Evolutionary conservation across 305 asterid species (phyloP).

Genomic region (Euphrasia arctica): DNA sequence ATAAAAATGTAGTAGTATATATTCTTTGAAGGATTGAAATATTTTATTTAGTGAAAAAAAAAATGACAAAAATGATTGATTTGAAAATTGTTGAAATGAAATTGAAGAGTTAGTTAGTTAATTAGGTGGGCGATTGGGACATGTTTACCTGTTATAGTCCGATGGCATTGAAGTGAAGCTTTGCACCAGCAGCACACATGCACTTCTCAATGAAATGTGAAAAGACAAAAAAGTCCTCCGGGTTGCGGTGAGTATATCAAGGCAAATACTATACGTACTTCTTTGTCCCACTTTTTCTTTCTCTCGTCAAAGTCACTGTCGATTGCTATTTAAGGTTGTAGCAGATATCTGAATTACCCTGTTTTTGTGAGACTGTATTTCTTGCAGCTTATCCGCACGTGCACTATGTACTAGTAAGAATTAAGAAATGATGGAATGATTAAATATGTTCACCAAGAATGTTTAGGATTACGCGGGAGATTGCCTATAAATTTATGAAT

Average conservation of each 20-base stretch:
- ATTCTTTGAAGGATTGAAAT: too few relatives aligned
- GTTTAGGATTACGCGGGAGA: too few relatives aligned
- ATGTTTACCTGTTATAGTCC: neutral
- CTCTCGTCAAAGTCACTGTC: neutral
- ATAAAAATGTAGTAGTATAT: too few relatives aligned
- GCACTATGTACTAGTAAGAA: neutral
- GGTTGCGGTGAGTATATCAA: neutral
- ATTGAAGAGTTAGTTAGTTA: neutral
- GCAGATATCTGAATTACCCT: neutral
- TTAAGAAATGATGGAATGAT: neutral
- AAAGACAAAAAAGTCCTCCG: neutral
- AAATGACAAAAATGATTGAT: neutral
- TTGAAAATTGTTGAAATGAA: neutral
- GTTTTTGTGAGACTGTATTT: neutral
- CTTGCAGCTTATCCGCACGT: constrained; percentile 4
- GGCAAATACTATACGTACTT: neutral
- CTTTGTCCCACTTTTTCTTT: constrained; percentile 1
- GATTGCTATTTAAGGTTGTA: neutral
- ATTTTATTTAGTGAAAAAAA: too few relatives aligned
- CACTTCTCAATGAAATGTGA: neutral
- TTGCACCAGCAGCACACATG: constrained; percentile 1
- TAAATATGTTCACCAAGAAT: neutral
- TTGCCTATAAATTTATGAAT: too few relatives aligned
- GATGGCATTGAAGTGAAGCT: neutral
- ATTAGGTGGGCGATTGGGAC: constrained; percentile 6